These are phyloP conservation scores for Geum urbanum DNA, from an alignment of 306 rosid species.

Conservation along the genomic window DNA sequence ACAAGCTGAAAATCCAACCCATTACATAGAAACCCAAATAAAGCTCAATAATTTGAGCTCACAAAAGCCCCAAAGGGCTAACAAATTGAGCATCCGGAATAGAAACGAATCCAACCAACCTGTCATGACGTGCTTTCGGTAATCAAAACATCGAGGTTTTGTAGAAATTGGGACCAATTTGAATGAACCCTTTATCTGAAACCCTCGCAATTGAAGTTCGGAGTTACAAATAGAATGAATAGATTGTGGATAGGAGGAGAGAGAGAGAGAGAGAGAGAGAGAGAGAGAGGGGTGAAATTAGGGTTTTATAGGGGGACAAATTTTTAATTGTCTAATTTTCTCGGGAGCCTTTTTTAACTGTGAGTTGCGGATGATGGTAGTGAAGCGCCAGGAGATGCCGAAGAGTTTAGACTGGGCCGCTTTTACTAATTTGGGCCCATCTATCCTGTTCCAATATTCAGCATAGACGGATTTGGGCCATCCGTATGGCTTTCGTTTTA, in stretches of 20 bases:
- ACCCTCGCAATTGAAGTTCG: background rate
- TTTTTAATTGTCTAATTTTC: background rate
- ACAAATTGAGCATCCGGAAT: background rate
- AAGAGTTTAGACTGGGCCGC: background rate
- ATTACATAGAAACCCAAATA: conserved; percentile 15
- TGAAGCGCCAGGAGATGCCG: conserved; percentile 4
- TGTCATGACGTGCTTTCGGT: conserved; percentile 3
- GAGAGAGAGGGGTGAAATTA: too few relatives aligned
- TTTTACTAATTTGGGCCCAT: background rate
- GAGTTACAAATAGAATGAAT: background rate
- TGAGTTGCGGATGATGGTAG: conserved; percentile 20
- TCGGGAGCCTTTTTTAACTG: background rate
- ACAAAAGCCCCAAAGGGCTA: conserved; percentile 5
- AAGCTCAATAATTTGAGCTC: conserved; percentile 9
- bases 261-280: too few relatives aligned
- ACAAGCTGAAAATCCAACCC: conserved; percentile 2
- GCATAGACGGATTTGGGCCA: too few relatives aligned
- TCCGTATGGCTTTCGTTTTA: too few relatives aligned
- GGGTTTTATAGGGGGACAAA: conserved; percentile 16
- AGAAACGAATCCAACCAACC: conserved; percentile 13
- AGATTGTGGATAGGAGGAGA: conserved; percentile 18
- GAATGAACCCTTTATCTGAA: conserved; percentile 1
- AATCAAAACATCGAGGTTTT: background rate
- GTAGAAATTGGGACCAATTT: background rate
- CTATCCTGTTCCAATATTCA: too few relatives aligned